Conservation (phyloP, 495 filamentous ascomycete genomes). For the Jackrogersella multiformis region DNA sequence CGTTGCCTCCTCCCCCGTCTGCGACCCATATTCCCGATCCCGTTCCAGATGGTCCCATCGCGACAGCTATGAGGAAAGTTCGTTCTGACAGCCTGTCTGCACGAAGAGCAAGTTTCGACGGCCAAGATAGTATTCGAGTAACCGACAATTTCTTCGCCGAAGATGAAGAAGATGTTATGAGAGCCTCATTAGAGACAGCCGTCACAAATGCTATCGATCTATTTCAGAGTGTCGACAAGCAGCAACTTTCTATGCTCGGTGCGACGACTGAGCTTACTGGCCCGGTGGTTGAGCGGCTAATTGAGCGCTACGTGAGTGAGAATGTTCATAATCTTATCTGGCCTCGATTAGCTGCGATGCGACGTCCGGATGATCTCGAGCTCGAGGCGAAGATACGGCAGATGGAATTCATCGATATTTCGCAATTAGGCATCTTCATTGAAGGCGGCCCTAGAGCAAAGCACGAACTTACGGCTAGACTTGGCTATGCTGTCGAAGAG, state of each 20-base stretch:
- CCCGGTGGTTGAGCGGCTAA: slow-evolving; percentile 87
- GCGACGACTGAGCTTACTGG: slow-evolving; percentile 95
- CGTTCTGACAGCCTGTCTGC: slow-evolving; percentile 56
- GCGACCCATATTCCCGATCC: slow-evolving; percentile 62
- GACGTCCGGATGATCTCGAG: slow-evolving; percentile 85
- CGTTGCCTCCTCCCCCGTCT: slow-evolving; percentile 79
- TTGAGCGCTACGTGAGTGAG: slow-evolving; percentile 94
- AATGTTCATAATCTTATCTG: slow-evolving; percentile 89
- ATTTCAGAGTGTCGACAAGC: slow-evolving; percentile 94
- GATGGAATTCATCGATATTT: slow-evolving; percentile 93
- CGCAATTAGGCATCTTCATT: slow-evolving; percentile 88
- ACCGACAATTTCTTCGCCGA: slow-evolving; percentile 65
- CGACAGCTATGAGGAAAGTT: slow-evolving; percentile 59
- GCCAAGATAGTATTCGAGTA: slow-evolving; percentile 31
- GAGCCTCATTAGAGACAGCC: slow-evolving; percentile 84
- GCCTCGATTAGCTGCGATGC: slow-evolving; percentile 80
- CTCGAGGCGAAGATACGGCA: slow-evolving; percentile 88
- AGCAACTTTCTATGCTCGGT: slow-evolving; percentile 90
- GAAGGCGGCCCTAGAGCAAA: slow-evolving; percentile 76
- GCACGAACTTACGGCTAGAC: slow-evolving; percentile 72
- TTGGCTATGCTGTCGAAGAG: slow-evolving; percentile 83
- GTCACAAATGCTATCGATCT: slow-evolving; percentile 94
- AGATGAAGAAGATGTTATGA: slow-evolving; percentile 88
- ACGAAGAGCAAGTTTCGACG: slow-evolving; percentile 36
- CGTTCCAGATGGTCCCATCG: slow-evolving; percentile 59